phyloP scores from a whole-genome alignment of 768 basidiomycete genomes.

The Ramaria sp. region DNA sequence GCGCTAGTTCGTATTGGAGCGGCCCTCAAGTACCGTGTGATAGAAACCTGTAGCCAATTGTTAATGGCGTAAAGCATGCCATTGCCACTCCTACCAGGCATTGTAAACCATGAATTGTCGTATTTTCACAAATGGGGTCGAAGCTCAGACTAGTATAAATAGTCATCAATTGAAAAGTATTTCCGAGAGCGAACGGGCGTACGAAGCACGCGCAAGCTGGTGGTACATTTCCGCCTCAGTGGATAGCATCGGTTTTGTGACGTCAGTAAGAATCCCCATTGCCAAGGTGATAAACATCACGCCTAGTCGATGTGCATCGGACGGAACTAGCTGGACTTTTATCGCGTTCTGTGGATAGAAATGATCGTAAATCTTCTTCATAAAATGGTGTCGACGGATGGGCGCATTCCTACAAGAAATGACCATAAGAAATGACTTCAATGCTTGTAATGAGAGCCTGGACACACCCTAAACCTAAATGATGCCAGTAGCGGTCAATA shows the following conservation, averaged over 20 bases:
- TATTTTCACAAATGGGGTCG: constrained; percentile 1
- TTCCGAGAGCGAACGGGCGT: neutral
- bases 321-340: neutral
- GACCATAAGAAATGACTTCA: neutral
- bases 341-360: neutral
- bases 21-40: neutral
- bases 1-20: neutral
- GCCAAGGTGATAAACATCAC: neutral
- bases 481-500: neutral
- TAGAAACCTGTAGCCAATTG: neutral
- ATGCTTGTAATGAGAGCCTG: neutral
- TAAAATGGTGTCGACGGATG: neutral
- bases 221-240: constrained; percentile 2
- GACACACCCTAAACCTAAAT: neutral
- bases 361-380: neutral
- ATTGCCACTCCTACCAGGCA: neutral
- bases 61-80: neutral
- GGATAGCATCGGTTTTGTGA: neutral
- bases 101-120: neutral
- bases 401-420: neutral
- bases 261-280: neutral
- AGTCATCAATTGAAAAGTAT: neutral
- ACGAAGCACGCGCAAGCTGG: constrained; percentile 6
- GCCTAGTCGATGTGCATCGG: constrained; percentile 1
- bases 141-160: neutral